Evolutionary conservation across 83 land plant species (phyloP), one percentile per base, ranked within the genome.

Genomic region (Isoetes engelmannii): DNA sequence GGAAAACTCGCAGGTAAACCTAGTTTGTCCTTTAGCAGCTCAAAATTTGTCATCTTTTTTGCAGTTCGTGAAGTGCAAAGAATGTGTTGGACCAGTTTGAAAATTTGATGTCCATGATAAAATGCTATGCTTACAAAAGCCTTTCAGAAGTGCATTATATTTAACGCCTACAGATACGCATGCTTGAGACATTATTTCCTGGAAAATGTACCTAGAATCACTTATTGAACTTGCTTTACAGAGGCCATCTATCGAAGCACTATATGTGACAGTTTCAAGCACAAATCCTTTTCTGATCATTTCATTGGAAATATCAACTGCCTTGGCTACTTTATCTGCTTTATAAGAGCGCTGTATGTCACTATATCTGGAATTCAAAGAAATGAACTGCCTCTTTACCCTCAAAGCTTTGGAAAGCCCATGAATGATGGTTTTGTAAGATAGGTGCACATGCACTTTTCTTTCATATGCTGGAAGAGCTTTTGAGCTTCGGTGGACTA

Each of bases 131-230:
- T 58, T 61, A 64, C 75, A 85, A 17, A 87, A 77, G 4, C 90
- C 90, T 68, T 78, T 69, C 6, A 85, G 76, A 45, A 87, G 72
- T 17, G 77, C 64, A 66, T 82, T 82, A 51, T 77, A 84, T 0
- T 85, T 82, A 47, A 80, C 46, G 57, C 59, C 15, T 19, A 82
- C 85, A 0, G 85, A 87, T n/a, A 75, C 57, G 61, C 57, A 67
- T 13, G 85, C 85, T 73, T 69, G 77, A 37, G 67, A 68, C 42
- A 87, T 43, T 85, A 87, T 87, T 50, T 84, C 87, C 49, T 71
- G 65, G 54, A 82, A 49, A 49, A 84, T 65, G 15, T 4, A 6
- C 55, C 71, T 76, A 37, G 90, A 82, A 57, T 84, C 87, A 4
- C 21, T 18, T 57, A 75, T 74, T 47, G 56, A 82, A 65, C 79